Base-by-base conservation (phyloP, 163 green algal genomes). In the Scenedesmus sp. region DNA sequence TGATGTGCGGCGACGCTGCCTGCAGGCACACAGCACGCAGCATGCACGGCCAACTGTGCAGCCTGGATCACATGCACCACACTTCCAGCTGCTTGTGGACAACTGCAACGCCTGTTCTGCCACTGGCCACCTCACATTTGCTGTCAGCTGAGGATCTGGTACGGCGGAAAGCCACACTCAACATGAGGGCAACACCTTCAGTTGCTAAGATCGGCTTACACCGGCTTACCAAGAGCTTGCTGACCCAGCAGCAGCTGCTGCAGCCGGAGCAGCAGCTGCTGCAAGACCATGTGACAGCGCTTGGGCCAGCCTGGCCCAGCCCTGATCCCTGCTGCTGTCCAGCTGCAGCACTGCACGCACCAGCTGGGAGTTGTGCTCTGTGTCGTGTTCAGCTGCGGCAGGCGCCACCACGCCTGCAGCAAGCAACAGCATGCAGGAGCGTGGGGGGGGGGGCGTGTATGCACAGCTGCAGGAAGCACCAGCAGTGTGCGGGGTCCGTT, bases 331-430 rank as follows among this genome's bases (percentile, higher is more conserved):
- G 79, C 79, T 85, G 79, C 22, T 43, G 42, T 44, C 46, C 42
- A 68, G 42, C 12, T 85, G 43, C 42, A 65, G 49, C 20, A 85
- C 79, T 68, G 44, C 79, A 42, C 6, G 6, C 43, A 44, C 79
- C 24, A 85, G 42, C 79, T 85, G 79, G 26, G 24, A 68, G 40
- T 37, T 65, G 79, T 35, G 20, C 24, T 26, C 79, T 68, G 79
- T 44, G 18, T 76, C 65, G 40, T 2, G 42, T 22, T 33, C 20
- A 51, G 42, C 12, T 49, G 79, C 4, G 46, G 42, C 79, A 85
- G 43, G 46, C 79, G 79, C 79, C 79, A 85, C 79, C 79, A 85
- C 10, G 20, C 49, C 40, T 85, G 79, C 79, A 85, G 73, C 22
- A 40, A 59, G 65, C 65, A 76, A 7, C 33, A 35, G 26, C 30